A percentile compares a stretch with the other conserved stretches of the same genome.
Evolutionary conservation across 169 alveolate species (phyloP).

Genomic region (Theileria sp.): DNA sequence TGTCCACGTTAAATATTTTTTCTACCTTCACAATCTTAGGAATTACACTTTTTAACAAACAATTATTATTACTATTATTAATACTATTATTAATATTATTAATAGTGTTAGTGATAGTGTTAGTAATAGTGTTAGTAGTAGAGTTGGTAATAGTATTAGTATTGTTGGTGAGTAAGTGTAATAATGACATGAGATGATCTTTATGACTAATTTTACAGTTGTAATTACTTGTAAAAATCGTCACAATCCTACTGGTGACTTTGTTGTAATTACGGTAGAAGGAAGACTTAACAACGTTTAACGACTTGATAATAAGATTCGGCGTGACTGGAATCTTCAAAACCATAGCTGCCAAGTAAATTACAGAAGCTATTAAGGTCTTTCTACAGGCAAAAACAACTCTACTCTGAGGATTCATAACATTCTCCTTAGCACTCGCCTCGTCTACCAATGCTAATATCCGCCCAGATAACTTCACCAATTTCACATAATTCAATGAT

Average conservation of each 20-base stretch:
- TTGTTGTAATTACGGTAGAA: constrained; percentile 28
- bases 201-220: background rate
- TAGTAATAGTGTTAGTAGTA: background rate
- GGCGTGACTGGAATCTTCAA: constrained; percentile 18
- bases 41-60: background rate
- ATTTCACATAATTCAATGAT: background rate
- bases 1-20: background rate
- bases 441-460: background rate
- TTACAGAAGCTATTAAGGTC: constrained; percentile 25
- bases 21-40: background rate
- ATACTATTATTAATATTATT: background rate
- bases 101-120: background rate
- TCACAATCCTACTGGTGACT: background rate
- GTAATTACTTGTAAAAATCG: background rate
- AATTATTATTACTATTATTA: too few species aligned
- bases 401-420: constrained; percentile 32
- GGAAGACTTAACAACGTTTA: constrained; percentile 26
- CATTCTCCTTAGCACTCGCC: background rate
- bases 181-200: background rate
- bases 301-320: background rate
- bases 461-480: background rate
- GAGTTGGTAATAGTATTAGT: too few species aligned
- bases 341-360: background rate
- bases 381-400: constrained; percentile 29
- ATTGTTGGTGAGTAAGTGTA: background rate